These are phyloP conservation scores for Yamadazyma tumulicola DNA, from an alignment of 805 yeast species.

Conservation along the genomic window DNA sequence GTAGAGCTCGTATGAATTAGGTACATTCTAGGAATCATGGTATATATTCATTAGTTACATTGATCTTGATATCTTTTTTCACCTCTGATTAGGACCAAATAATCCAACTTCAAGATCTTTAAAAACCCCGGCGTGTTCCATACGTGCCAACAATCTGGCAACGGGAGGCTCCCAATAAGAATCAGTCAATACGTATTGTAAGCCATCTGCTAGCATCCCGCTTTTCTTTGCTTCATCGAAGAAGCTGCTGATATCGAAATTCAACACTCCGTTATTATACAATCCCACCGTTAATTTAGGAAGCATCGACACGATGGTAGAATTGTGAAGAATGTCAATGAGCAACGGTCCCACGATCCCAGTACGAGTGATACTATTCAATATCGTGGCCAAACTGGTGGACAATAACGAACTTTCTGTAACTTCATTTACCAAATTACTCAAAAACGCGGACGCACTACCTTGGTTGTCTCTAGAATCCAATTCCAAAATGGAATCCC, in stretches of 20 bases:
- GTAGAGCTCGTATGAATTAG: background rate
- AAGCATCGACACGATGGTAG: conserved; percentile 20
- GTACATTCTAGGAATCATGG: background rate
- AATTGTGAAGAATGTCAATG: conserved; percentile 20
- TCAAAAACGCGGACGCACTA: conserved; percentile 28
- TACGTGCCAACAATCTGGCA: conserved; percentile 26
- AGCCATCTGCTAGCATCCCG: conserved; percentile 17
- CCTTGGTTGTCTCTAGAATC: conserved; percentile 21
- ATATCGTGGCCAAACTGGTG: conserved; percentile 19
- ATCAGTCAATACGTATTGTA: conserved; percentile 24
- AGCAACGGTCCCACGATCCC: conserved; percentile 26
- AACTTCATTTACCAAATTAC: conserved; percentile 25
- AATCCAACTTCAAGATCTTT: conserved; percentile 26
- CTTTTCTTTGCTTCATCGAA: conserved; percentile 22
- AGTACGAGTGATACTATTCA: conserved; percentile 29
- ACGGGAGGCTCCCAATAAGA: conserved; percentile 29
- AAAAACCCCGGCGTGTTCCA: conserved; percentile 30
- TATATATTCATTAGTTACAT: too few relatives aligned
- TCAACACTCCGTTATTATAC: conserved; percentile 31
- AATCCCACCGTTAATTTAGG: conserved; percentile 19
- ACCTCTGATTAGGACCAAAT: conserved; percentile 19
- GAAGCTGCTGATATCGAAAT: conserved; percentile 23
- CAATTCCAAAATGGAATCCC: conserved; percentile 1
- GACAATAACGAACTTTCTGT: conserved; percentile 18
- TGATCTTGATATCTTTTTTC: background rate